phyloP scores from a whole-genome alignment of 768 basidiomycete genomes.

The Lentinula lateritia region DNA sequence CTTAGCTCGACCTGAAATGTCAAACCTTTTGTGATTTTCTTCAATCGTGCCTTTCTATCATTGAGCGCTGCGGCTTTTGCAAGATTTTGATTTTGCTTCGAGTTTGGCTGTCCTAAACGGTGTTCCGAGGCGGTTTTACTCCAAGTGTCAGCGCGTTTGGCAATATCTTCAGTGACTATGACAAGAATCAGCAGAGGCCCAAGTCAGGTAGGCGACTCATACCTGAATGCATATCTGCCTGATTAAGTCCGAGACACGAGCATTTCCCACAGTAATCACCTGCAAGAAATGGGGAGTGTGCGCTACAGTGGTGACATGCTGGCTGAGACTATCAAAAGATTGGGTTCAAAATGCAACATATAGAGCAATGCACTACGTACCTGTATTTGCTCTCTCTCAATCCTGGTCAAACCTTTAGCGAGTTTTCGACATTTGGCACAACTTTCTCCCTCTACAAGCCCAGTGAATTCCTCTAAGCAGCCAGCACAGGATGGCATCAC shows the following conservation, averaged over 20 bases:
- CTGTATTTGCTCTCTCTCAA: not conserved
- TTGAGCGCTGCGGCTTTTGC: not conserved
- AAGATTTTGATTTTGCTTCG: constrained; percentile 2
- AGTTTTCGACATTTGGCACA: no score
- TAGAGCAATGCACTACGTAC: not conserved
- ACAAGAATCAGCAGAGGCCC: not conserved
- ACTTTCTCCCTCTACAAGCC: not conserved
- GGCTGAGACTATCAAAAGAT: not conserved
- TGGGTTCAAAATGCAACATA: not conserved
- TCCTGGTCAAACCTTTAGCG: not conserved
- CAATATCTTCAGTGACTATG: not conserved
- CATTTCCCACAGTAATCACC: not conserved
- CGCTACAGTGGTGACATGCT: not conserved
- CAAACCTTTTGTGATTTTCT: not conserved
- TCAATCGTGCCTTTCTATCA: not conserved
- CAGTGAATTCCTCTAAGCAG: not conserved
- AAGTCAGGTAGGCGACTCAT: not conserved
- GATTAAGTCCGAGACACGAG: not conserved
- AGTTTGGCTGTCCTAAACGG: not conserved
- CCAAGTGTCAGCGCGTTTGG: not conserved
- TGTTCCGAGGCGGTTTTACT: not conserved
- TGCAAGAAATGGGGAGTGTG: not conserved
- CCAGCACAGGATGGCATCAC: not conserved
- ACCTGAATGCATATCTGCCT: not conserved
- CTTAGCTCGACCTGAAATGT: not conserved